Base-by-base conservation (phyloP, 2,329 filamentous ascomycete species). In the Fusarium abutilonis region DNA sequence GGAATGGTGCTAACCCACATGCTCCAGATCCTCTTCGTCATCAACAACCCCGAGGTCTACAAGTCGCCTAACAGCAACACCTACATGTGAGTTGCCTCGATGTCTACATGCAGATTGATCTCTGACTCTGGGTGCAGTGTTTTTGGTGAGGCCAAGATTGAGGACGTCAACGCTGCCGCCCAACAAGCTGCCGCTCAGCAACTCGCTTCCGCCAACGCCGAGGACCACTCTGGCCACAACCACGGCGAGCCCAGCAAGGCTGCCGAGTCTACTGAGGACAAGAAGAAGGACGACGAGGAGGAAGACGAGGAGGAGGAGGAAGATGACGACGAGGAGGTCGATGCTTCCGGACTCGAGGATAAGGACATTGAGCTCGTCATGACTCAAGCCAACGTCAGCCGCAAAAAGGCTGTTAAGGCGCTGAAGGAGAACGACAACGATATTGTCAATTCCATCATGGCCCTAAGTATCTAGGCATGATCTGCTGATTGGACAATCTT, bases 381-480 rank as follows among this genome's bases (percentile, higher is more conserved):
- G 92, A 92, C 91, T 72, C 94, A 99, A 82, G 95, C 95, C 73
- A 95, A 85, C 74, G 96, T 99, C 73, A 97, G 92, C 72, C 88
- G 95, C 79, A 97, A 96, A 84, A 98, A 98, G 88, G 95, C 95
- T 62, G 88, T 99, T 83, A 99, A 98, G 84, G 95, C 96, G 54
- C 86, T 99, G 76, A 93, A 93, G 85, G 95, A 98, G 85, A 99
- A 99, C 78, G 94, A 98, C 83, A 97, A 98, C 76, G 95, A 99
- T 78, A 99, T 99, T 83, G 95, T 99, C 85, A 99, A 99, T 86
- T 97, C 95, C 73, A 99, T 99, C 83, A 99, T 99, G 95, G 93
- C 94, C 71, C 83, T 99, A 78, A 93, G 90, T 84, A 89, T 92
- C 85, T 93, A 83, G 77, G 51, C 55, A 61, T 62, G 39, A 64